Evolutionary conservation across 257 asterid genomes (phyloP).

Genomic region (Solanum chmielewskii): DNA sequence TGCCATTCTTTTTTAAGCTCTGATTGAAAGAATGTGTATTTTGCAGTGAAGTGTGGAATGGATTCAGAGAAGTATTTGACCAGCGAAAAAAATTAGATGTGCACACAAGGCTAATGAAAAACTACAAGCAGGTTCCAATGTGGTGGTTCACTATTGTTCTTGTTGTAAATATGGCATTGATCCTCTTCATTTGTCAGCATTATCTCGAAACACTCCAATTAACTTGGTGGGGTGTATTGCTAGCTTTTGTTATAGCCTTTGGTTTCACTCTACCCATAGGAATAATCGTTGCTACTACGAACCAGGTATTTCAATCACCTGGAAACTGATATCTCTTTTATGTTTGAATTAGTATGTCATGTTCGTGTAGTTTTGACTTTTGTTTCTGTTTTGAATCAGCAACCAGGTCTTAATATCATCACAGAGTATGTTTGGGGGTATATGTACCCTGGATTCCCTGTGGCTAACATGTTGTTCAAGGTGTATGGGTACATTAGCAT

Average conservation of each 20-base stretch:
- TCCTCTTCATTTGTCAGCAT: slow-evolving; percentile 14
- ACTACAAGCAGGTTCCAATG: slow-evolving; percentile 34
- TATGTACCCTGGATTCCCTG: slow-evolving; percentile 38
- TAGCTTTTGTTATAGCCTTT: slow-evolving; percentile 35
- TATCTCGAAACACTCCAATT: slow-evolving; percentile 27
- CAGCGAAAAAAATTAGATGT: slow-evolving; percentile 17
- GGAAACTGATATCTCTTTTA: not conserved
- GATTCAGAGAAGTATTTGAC: slow-evolving; percentile 9
- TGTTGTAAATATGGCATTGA: slow-evolving; percentile 9
- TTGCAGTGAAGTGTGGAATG: slow-evolving; percentile 29
- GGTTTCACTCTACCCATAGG: slow-evolving; percentile 47
- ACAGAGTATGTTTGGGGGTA: slow-evolving; percentile 53
- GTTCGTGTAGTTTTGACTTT: not conserved
- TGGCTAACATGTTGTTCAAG: slow-evolving; percentile 59
- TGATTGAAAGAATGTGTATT: not conserved
- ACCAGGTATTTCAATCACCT: slow-evolving; percentile 25
- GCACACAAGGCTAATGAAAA: slow-evolving; percentile 39
- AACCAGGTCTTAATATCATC: slow-evolving; percentile 41
- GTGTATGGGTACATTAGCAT: slow-evolving; percentile 59
- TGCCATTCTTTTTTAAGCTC: not conserved
- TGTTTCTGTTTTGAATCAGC: not conserved
- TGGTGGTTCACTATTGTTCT: slow-evolving; percentile 50
- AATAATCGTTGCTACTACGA: slow-evolving; percentile 42
- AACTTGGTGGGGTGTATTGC: slow-evolving; percentile 58
- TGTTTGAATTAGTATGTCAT: not conserved